Evolutionary conservation across 139 green algal species (phyloP).

Genomic region (Medakamo hakoo): DNA sequence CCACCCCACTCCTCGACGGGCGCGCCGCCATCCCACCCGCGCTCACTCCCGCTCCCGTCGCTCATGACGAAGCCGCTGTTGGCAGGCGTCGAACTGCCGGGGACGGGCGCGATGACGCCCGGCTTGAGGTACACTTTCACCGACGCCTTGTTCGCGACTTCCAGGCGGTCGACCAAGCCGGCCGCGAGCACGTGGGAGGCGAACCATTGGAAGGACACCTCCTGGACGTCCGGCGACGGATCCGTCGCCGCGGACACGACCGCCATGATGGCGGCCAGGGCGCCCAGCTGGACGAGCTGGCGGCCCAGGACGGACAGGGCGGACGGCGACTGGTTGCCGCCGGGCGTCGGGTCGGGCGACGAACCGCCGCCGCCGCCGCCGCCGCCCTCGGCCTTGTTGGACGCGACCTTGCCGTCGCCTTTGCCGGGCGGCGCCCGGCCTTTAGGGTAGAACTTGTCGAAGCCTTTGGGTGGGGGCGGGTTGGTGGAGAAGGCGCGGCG

Average conservation of each 20-base stretch:
- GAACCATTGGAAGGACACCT: conserved; percentile 87
- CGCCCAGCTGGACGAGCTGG: conserved; percentile 5
- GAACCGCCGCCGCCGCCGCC: neutral
- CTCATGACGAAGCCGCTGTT: no score
- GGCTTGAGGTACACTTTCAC: conserved; percentile 56
- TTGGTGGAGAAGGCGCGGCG: conserved; percentile 3
- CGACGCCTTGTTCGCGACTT: conserved; percentile 83
- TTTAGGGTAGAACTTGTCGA: conserved; percentile 42
- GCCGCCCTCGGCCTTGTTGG: conserved; percentile 3
- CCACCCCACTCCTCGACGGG: neutral
- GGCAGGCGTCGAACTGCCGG: no score
- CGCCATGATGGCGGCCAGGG: conserved; percentile 8
- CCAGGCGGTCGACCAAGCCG: conserved; percentile 63
- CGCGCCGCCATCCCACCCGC: no score
- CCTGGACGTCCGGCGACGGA: conserved; percentile 26
- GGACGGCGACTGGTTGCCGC: neutral
- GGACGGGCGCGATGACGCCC: no score
- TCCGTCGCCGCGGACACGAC: conserved; percentile 12
- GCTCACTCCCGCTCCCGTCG: no score
- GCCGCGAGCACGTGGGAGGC: conserved; percentile 63
- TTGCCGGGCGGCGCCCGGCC: conserved; percentile 10
- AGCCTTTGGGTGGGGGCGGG: conserved; percentile 7
- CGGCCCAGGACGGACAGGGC: neutral
- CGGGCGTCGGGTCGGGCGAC: no score
- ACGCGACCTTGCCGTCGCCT: neutral